These are phyloP conservation scores for Pythium aquatile DNA, from an alignment of 352 stramenopile genomes.

Conservation along the genomic window DNA sequence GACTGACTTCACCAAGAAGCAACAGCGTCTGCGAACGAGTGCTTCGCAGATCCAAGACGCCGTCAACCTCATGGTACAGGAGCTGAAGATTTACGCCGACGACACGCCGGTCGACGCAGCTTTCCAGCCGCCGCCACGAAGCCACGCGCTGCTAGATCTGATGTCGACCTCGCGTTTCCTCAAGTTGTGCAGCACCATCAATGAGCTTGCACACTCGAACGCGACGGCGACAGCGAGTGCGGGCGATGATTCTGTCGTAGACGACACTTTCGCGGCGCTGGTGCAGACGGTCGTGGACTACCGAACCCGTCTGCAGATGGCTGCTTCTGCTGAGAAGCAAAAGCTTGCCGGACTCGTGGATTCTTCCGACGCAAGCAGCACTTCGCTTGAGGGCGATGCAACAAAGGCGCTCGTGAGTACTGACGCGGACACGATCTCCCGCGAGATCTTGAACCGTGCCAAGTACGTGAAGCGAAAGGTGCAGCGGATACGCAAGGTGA, in stretches of 20 bases:
- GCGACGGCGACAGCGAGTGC: slow-evolving; percentile 31
- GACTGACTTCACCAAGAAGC: slow-evolving; percentile 69
- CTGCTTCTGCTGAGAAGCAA: slow-evolving; percentile 64
- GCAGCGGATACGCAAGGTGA: slow-evolving; percentile 17
- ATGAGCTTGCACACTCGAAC: slow-evolving; percentile 65
- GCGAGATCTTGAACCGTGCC: slow-evolving; percentile 26
- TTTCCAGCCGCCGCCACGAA: slow-evolving; percentile 54
- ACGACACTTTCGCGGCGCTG: slow-evolving; percentile 45
- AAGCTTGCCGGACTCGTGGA: slow-evolving; percentile 38
- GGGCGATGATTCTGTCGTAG: not conserved
- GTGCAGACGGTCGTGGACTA: slow-evolving; percentile 74
- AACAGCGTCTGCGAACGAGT: slow-evolving; percentile 65
- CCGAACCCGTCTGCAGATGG: slow-evolving; percentile 70
- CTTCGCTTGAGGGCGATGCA: not conserved
- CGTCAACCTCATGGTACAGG: slow-evolving; percentile 60
- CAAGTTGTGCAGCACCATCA: slow-evolving; percentile 71
- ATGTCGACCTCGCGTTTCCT: slow-evolving; percentile 71
- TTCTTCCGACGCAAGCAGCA: not conserved
- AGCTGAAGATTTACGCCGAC: slow-evolving; percentile 65
- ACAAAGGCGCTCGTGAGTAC: not conserved
- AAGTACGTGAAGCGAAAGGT: slow-evolving; percentile 63
- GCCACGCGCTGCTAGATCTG: slow-evolving; percentile 57
- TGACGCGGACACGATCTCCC: slow-evolving; percentile 5
- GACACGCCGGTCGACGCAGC: slow-evolving; percentile 42
- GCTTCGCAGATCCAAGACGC: slow-evolving; percentile 54